These are phyloP conservation scores for Exophiala xenobiotica DNA, from an alignment of 2,329 filamentous ascomycete genomes.

Conservation along the genomic window DNA sequence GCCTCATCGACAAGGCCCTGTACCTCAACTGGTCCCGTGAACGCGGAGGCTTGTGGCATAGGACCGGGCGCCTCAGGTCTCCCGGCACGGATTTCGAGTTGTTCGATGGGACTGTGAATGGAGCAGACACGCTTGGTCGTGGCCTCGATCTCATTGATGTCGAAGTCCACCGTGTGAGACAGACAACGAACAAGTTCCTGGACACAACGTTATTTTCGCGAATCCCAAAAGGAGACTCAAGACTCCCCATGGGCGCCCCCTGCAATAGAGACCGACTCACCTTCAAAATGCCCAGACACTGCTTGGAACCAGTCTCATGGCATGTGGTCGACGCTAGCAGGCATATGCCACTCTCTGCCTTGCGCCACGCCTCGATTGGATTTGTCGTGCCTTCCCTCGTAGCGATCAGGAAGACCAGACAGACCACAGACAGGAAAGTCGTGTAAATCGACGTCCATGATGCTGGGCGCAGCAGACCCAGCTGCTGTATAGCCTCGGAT, in stretches of 20 bases:
- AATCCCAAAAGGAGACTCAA: no score
- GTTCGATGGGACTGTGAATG: not conserved
- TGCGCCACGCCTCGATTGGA: constrained; percentile 11
- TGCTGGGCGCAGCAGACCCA: constrained; percentile 21
- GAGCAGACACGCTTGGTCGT: not conserved
- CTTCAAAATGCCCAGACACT: constrained; percentile 21
- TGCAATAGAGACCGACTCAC: constrained; percentile 1
- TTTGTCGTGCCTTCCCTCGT: constrained; percentile 17
- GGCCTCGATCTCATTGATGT: constrained; percentile 2
- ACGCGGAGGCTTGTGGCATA: not conserved
- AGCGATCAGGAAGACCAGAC: constrained; percentile 22
- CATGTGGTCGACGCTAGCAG: constrained; percentile 22
- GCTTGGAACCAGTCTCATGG: constrained; percentile 20
- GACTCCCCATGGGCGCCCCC: no score
- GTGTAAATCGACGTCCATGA: constrained; percentile 27
- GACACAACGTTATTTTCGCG: no score
- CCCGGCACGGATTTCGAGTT: not conserved
- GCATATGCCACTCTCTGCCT: constrained; percentile 20
- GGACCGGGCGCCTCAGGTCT: not conserved
- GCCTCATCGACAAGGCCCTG: not conserved
- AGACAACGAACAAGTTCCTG: constrained; percentile 17
- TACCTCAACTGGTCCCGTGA: not conserved
- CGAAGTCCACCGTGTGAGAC: constrained; percentile 15
- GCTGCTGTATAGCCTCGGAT: constrained; percentile 17
- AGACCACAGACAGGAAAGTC: constrained; percentile 22